Conservation (phyloP, 2,329 filamentous ascomycete genomes). For the Apiospora rasikravindrae region DNA sequence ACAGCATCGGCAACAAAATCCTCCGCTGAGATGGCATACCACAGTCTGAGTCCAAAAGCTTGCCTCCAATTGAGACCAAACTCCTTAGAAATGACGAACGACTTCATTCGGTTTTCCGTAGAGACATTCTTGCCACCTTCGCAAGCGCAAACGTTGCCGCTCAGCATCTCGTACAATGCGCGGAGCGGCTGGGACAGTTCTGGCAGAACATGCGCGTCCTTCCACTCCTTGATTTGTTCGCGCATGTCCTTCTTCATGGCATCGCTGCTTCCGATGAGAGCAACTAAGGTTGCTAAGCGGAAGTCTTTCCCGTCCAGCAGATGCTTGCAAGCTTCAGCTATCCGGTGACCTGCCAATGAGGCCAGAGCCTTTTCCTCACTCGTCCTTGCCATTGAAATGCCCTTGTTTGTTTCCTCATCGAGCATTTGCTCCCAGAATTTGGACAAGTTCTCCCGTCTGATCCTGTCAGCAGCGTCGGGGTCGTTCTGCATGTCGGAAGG, state of each 20-base stretch:
- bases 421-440: conserved; percentile 71
- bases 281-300: conserved; percentile 81
- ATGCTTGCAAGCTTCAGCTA: conserved; percentile 82
- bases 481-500: conserved; percentile 45
- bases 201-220: conserved; percentile 78
- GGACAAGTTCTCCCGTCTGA: conserved; percentile 69
- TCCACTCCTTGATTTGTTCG: conserved; percentile 84
- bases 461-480: conserved; percentile 41
- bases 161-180: conserved; percentile 85
- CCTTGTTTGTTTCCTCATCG: conserved; percentile 59
- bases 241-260: conserved; percentile 75
- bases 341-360: conserved; percentile 76
- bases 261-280: conserved; percentile 78
- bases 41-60: conserved; percentile 87
- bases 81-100: conserved; percentile 81
- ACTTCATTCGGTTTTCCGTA: conserved; percentile 78
- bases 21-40: conserved; percentile 76
- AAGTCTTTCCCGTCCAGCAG: conserved; percentile 79
- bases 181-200: conserved; percentile 87
- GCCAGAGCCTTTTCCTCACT: conserved; percentile 85
- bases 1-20: conserved; percentile 78
- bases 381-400: conserved; percentile 63
- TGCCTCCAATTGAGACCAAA: conserved; percentile 94
- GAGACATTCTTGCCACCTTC: conserved; percentile 76
- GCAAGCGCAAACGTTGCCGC: conserved; percentile 85